Evolutionary conservation across 345 rosid species (phyloP).

Genomic region (Pistacia integerrima): DNA sequence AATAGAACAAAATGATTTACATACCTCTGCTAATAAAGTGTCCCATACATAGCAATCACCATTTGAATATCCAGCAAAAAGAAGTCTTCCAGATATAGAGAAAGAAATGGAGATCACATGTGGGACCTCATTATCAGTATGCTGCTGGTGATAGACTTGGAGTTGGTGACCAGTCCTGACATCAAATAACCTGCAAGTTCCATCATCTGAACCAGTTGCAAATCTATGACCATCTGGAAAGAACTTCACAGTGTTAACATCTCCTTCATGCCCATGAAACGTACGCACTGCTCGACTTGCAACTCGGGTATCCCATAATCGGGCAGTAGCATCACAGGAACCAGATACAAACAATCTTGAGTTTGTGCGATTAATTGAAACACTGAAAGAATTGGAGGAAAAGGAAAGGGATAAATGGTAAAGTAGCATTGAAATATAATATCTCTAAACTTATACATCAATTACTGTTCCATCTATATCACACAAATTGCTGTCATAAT

Average conservation of each 20-base stretch:
- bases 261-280: slow-evolving; percentile 94
- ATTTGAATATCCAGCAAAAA: slow-evolving; percentile 81
- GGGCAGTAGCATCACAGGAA: slow-evolving; percentile 89
- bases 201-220: slow-evolving; percentile 96
- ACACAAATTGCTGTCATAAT: background rate
- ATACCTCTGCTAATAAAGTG: slow-evolving; percentile 87
- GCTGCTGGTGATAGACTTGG: slow-evolving; percentile 70
- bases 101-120: slow-evolving; percentile 85
- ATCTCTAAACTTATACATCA: background rate
- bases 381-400: slow-evolving; percentile 46
- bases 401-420: slow-evolving; percentile 4
- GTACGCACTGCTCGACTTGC: slow-evolving; percentile 94
- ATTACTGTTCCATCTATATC: slow-evolving; percentile 7
- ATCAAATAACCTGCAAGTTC: slow-evolving; percentile 94
- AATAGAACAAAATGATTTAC: background rate
- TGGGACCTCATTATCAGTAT: slow-evolving; percentile 46
- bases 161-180: slow-evolving; percentile 94
- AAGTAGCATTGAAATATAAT: slow-evolving; percentile 11
- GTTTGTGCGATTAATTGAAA: slow-evolving; percentile 73
- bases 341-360: slow-evolving; percentile 89
- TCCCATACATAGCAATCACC: slow-evolving; percentile 94
- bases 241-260: slow-evolving; percentile 87
- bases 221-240: slow-evolving; percentile 95
- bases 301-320: slow-evolving; percentile 94
- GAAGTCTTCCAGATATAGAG: slow-evolving; percentile 95